A percentile compares a stretch with the other conserved stretches of the same genome.
Conservation (phyloP, 306 rosid species). For the Chamaecrista fasciculata region DNA sequence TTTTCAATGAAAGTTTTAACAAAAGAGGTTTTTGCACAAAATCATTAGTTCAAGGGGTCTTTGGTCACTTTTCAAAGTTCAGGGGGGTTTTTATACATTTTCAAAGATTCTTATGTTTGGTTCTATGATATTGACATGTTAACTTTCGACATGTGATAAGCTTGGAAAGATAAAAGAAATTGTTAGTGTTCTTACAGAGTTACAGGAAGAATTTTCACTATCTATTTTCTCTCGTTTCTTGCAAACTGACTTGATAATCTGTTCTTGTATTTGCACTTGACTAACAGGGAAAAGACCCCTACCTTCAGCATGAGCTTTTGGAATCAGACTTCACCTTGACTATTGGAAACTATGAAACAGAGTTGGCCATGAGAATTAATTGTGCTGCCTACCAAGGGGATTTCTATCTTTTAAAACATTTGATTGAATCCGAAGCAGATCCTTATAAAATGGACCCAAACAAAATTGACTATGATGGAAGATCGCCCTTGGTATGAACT, state of each 20-base stretch:
- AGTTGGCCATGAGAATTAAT: slow-evolving; percentile 44
- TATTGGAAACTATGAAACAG: slow-evolving; percentile 44
- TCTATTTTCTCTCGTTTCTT: neutral
- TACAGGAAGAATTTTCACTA: neutral
- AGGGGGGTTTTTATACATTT: too few species aligned
- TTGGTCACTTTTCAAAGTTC: too few species aligned
- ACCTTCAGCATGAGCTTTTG: slow-evolving; percentile 40
- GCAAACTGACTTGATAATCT: neutral
- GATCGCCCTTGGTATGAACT: slow-evolving; percentile 52
- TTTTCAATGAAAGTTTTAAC: too few species aligned
- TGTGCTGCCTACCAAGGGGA: slow-evolving; percentile 50
- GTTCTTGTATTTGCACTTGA: neutral
- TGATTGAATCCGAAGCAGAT: slow-evolving; percentile 47
- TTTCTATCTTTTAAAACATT: slow-evolving; percentile 38
- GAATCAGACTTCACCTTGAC: slow-evolving; percentile 44
- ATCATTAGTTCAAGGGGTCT: too few species aligned
- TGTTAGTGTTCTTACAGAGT: neutral
- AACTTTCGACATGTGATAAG: neutral
- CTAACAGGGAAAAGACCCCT: slow-evolving; percentile 41
- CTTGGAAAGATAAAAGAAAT: neutral
- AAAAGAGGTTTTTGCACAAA: too few species aligned
- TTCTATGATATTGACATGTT: neutral
- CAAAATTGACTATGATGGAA: slow-evolving; percentile 49
- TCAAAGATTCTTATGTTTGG: slow-evolving; percentile 10
- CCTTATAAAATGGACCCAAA: too few species aligned